Evolutionary conservation across 371 early-diverging fungal genomes (phyloP).

Genomic region (Apophysomyces variabilis): DNA sequence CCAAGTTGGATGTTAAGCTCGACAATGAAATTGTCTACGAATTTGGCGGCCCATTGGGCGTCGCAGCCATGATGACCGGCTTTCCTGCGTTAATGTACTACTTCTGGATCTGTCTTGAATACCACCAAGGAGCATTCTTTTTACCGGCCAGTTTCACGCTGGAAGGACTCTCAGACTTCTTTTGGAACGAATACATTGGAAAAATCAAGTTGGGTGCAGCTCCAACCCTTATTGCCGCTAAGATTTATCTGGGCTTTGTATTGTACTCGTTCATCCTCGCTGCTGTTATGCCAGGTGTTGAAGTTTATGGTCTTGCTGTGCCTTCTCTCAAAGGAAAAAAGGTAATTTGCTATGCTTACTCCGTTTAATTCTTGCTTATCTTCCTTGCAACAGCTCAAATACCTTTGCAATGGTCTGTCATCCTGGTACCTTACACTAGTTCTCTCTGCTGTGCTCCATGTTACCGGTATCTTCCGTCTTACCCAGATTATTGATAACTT

Average conservation of each 20-base stretch:
- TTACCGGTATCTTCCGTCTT: conserved; percentile 55
- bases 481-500: conserved; percentile 63
- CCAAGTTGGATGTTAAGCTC: conserved; percentile 52
- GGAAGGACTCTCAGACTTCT: conserved; percentile 42
- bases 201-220: conserved; percentile 47
- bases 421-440: conserved; percentile 60
- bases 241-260: conserved; percentile 65
- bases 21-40: conserved; percentile 71
- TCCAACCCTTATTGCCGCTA: conserved; percentile 58
- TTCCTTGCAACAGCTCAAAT: conserved; percentile 44
- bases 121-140: conserved; percentile 63
- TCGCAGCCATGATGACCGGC: conserved; percentile 70
- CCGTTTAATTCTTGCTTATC: too few relatives aligned
- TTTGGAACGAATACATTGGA: conserved; percentile 48
- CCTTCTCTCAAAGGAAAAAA: conserved; percentile 65
- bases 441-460: conserved; percentile 49
- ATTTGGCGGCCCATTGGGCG: conserved; percentile 76
- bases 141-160: conserved; percentile 49
- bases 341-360: conserved; percentile 21
- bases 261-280: conserved; percentile 61
- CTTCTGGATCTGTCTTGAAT: conserved; percentile 72
- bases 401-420: conserved; percentile 64
- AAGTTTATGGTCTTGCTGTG: conserved; percentile 71
- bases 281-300: conserved; percentile 71
- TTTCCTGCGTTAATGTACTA: conserved; percentile 79